Evolutionary conservation across 345 rosid genomes (phyloP).

Genomic region (Crucihimalaya himalaica): DNA sequence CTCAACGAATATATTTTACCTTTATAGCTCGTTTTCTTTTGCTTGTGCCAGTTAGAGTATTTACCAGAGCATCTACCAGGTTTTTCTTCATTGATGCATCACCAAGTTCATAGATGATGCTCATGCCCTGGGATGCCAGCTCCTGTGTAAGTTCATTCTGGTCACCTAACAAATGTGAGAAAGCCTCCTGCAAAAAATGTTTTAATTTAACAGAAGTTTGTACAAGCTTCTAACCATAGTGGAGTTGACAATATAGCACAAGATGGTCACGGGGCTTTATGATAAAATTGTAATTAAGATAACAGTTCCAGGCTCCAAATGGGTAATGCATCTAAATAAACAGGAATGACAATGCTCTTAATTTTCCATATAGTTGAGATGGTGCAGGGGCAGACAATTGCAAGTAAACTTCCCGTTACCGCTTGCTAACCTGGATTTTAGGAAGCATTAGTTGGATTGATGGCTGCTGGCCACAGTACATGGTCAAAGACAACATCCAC

Average conservation of each 20-base stretch:
- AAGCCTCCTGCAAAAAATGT: conserved; percentile 72
- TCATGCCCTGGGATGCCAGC: conserved; percentile 98
- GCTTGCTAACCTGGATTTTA: conserved; percentile 81
- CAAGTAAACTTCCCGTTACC: conserved; percentile 12
- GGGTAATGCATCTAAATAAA: conserved; percentile 28
- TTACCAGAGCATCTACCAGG: conserved; percentile 85
- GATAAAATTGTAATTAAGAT: neutral
- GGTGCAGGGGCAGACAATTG: conserved; percentile 1
- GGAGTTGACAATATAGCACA: conserved; percentile 8
- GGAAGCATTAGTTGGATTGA: conserved; percentile 87
- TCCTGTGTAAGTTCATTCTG: conserved; percentile 97
- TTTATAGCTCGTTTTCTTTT: conserved; percentile 94
- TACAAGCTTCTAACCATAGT: conserved; percentile 22
- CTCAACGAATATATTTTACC: conserved; percentile 50
- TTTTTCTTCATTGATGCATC: conserved; percentile 82
- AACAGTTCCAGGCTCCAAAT: conserved; percentile 7
- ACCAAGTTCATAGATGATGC: conserved; percentile 94
- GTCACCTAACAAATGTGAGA: conserved; percentile 87
- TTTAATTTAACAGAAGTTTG: conserved; percentile 24
- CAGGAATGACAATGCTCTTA: conserved; percentile 5
- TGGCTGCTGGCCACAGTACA: conserved; percentile 89
- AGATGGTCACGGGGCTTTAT: neutral
- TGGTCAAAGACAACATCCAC: conserved; percentile 85
- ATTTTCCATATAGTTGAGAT: conserved; percentile 14
- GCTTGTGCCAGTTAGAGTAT: conserved; percentile 89